Conservation (phyloP, 2,329 filamentous ascomycete species). For the Xylaria polymorpha region DNA sequence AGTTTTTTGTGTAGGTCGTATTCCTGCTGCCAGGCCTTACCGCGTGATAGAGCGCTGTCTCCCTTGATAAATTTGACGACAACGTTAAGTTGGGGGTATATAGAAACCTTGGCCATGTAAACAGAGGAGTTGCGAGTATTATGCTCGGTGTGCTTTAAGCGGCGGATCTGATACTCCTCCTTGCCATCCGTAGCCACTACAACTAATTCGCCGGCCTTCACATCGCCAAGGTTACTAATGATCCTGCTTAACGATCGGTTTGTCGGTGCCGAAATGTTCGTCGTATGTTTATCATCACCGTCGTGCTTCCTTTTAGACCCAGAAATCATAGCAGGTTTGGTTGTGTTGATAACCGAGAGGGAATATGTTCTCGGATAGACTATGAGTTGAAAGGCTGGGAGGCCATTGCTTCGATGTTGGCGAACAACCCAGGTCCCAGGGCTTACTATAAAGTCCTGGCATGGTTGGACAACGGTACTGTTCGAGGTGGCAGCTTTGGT, state of each 20-base stretch:
- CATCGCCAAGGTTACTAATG: not conserved
- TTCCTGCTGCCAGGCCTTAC: not conserved
- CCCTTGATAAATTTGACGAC: not conserved
- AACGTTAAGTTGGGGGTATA: not conserved
- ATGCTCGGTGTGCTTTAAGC: not conserved
- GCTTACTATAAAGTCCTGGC: not conserved
- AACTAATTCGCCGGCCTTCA: not conserved
- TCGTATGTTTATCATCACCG: no score
- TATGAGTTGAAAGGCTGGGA: not conserved
- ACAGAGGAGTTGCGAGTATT: not conserved
- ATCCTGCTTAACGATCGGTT: no score
- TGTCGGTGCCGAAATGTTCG: no score
- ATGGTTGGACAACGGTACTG: not conserved
- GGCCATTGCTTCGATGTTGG: not conserved
- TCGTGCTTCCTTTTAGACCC: not conserved
- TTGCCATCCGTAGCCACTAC: not conserved
- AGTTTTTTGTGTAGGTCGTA: no score
- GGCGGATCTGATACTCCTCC: slow-evolving; percentile 11
- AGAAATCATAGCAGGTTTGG: not conserved
- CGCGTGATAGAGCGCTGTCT: not conserved
- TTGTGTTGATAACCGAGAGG: not conserved
- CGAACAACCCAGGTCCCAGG: not conserved
- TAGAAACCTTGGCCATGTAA: not conserved
- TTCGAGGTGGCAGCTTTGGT: no score
- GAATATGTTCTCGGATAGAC: slow-evolving; percentile 9